A percentile compares a stretch with the other conserved stretches of the same genome.
These are phyloP conservation scores for Beta corolliflora DNA, from an alignment of 179 eudicot species.

Conservation along the genomic window DNA sequence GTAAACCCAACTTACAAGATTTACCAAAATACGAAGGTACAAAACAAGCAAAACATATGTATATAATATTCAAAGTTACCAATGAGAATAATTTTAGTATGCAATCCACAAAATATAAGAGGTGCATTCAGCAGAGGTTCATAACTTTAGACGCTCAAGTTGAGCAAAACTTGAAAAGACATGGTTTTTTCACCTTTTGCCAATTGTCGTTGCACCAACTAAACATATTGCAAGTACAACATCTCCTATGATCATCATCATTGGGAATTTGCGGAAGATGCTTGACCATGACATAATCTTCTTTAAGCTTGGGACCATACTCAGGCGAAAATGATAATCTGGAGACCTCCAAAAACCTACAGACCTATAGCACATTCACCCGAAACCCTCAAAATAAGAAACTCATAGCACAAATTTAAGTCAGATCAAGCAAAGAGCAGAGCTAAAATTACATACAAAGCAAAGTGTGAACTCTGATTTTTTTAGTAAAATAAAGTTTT, in stretches of 20 bases:
- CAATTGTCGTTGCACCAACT: slow-evolving; percentile 84
- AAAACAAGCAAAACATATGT: neutral
- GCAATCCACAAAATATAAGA: neutral
- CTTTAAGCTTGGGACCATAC: slow-evolving; percentile 97
- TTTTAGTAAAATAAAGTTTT: neutral
- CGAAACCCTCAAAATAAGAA: slow-evolving; percentile 21
- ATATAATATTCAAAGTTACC: neutral
- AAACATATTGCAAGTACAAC: slow-evolving; percentile 67
- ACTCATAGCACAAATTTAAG: neutral
- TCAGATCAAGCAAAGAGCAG: neutral
- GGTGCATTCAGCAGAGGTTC: neutral
- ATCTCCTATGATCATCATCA: slow-evolving; percentile 52
- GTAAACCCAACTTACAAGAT: neutral
- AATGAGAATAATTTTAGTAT: neutral
- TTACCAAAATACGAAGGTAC: neutral
- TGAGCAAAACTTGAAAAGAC: neutral
- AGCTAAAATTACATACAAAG: slow-evolving; percentile 1
- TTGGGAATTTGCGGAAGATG: slow-evolving; percentile 66
- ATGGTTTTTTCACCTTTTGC: slow-evolving; percentile 69
- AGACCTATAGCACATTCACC: slow-evolving; percentile 53
- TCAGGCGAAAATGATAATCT: slow-evolving; percentile 86
- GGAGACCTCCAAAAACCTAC: slow-evolving; percentile 97
- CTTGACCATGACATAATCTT: slow-evolving; percentile 86
- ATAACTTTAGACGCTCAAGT: slow-evolving; percentile 5
- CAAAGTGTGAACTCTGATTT: neutral